Evolutionary conservation across 2,329 filamentous ascomycete species (phyloP).

Genomic region (Rutstroemia sp.): DNA sequence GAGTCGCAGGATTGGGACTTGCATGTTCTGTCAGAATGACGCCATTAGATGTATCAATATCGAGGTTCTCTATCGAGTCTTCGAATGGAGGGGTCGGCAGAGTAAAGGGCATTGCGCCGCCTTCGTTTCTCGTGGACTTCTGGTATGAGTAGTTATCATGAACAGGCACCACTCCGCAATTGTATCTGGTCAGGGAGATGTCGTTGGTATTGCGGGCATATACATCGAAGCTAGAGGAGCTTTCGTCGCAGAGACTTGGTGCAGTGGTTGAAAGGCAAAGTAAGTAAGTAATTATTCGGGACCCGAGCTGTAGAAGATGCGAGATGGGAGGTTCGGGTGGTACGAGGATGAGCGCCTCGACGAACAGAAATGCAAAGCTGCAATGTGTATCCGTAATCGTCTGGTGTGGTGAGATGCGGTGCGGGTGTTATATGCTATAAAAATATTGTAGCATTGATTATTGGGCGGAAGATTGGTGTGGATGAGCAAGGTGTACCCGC

Average conservation of each 20-base stretch:
- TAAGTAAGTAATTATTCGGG: neutral
- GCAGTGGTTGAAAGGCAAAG: neutral
- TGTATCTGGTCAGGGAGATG: neutral
- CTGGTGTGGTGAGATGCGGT: neutral
- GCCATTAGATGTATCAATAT: conserved; percentile 12
- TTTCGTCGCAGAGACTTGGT: neutral
- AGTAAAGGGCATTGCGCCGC: conserved; percentile 19
- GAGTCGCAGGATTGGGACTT: neutral
- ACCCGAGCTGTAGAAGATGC: conserved; percentile 7
- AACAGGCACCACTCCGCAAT: neutral
- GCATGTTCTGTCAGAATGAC: conserved; percentile 3
- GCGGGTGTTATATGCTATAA: neutral
- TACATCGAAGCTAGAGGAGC: neutral
- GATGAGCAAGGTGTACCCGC: neutral
- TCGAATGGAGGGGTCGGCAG: conserved; percentile 22
- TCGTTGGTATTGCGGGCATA: neutral
- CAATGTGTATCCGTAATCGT: neutral
- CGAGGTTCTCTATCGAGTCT: conserved; percentile 13
- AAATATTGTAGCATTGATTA: neutral
- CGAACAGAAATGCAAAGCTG: neutral
- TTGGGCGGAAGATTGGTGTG: neutral
- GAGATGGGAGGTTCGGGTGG: conserved; percentile 6
- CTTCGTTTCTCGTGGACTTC: conserved; percentile 10
- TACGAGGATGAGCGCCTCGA: conserved; percentile 5
- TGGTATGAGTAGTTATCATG: conserved; percentile 12